Base-by-base conservation (phyloP, 768 basidiomycete species). In the Boletales sp. region DNA sequence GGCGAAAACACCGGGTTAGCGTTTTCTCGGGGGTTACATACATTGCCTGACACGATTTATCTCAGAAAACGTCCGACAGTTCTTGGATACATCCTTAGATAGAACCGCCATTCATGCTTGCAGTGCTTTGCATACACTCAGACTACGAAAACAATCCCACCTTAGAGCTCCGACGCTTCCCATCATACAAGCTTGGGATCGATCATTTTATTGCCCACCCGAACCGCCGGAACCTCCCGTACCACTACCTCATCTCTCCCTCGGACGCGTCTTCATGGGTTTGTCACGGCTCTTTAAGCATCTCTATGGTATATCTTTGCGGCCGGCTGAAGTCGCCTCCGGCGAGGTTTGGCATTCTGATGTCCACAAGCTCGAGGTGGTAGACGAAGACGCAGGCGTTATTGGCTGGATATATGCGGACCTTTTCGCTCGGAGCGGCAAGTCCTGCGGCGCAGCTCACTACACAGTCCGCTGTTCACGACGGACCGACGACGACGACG, bases 321-420 rank as follows among this genome's bases (percentile, higher is more conserved):
- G 90, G 35, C 84, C 93, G 0, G 81, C 81, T 0, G 76, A 82
- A 30, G 74, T 84, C 5, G 65, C 74, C 2, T 75, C 81, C 8
- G 93, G 93, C 9, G 95, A 99, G 67, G 83, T 85, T 7, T 97
- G 95, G 94, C 86, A 94, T 62, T 49, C 76, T 0, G 85, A 91
- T 50, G 91, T 98, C 4, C 84, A 87, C 52, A 95, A 97, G 69
- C 73, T 99, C 24, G 88, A 94, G 62, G 95, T 99, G 3, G 77
- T 97, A 15, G 94, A 97, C 64, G 91, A 97, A 60, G 76, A 84
- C 13, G 81, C 80, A 55, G 94, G 94, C 0, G 67, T 90, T 21
- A 83, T 99, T 45, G 97, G 97, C 1, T 91, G 90, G 81, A 88
- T 99, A 65, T 99, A 94, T 63, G 86, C 90, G 10, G 97, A 99